Percentiles rank a stretch among this genome's conserved stretches.
These are phyloP conservation scores for Penicillium fuscoglaucum DNA, from an alignment of 2,329 filamentous ascomycete genomes.

Conservation along the genomic window DNA sequence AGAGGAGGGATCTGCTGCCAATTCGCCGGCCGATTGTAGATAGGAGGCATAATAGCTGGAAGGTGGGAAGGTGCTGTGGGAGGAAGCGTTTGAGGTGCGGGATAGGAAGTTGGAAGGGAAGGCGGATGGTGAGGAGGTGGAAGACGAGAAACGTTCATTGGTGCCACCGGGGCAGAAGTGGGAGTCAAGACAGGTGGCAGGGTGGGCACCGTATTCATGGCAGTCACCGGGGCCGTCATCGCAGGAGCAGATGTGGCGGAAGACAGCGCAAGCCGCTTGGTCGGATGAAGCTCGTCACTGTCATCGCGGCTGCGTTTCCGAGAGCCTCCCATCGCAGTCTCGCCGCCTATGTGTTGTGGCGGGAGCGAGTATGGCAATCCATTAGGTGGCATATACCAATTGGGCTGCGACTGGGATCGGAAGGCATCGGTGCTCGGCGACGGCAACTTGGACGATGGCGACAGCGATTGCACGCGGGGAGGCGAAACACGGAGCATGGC, in stretches of 20 bases:
- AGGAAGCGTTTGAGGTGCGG: slow-evolving; percentile 39
- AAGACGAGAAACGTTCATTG: slow-evolving; percentile 54
- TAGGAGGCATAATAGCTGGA: slow-evolving; percentile 72
- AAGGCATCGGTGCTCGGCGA: slow-evolving; percentile 40
- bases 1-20: slow-evolving; percentile 49
- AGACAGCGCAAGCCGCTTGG: slow-evolving; percentile 51
- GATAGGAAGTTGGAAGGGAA: slow-evolving; percentile 62
- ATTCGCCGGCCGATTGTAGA: slow-evolving; percentile 61
- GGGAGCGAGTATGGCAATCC: slow-evolving; percentile 26
- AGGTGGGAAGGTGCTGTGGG: slow-evolving; percentile 54
- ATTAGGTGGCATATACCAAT: slow-evolving; percentile 32
- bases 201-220: slow-evolving; percentile 30
- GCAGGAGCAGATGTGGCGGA: slow-evolving; percentile 24
- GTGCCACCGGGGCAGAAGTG: slow-evolving; percentile 35
- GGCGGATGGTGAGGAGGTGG: slow-evolving; percentile 72
- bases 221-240: slow-evolving; percentile 29
- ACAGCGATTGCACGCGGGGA: slow-evolving; percentile 31
- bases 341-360: slow-evolving; percentile 22
- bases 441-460: slow-evolving; percentile 40
- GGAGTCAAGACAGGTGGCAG: slow-evolving; percentile 39
- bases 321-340: slow-evolving; percentile 29
- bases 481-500: slow-evolving; percentile 38
- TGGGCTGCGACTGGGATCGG: slow-evolving; percentile 25
- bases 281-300: slow-evolving; percentile 54
- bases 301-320: slow-evolving; percentile 63